Conservation (phyloP, 108 stramenopile species). For the Cylindrotheca fusiformis region DNA sequence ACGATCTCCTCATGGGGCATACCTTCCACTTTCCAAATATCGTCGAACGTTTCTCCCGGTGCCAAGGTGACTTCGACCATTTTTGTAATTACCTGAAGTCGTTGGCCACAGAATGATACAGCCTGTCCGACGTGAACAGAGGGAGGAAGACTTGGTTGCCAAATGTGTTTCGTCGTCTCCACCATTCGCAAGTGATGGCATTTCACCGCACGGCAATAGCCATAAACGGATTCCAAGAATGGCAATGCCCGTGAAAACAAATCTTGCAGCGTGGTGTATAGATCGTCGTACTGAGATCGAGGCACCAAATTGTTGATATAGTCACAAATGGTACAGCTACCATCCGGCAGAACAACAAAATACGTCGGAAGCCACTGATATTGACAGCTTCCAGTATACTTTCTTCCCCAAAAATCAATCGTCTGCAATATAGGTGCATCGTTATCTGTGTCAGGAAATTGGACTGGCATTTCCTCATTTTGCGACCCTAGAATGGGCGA, state of each 20-base stretch:
- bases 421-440: neutral
- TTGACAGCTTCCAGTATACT: conserved; percentile 4
- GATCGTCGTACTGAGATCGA: conserved; percentile 2
- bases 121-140: no score
- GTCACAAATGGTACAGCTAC: conserved; percentile 7
- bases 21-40: conserved; percentile 17
- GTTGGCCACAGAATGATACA: neutral
- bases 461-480: neutral
- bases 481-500: neutral
- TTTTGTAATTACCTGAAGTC: conserved; percentile 23
- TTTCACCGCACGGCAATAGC: neutral
- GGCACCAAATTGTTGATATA: conserved; percentile 27
- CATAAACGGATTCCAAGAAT: conserved; percentile 5
- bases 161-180: neutral
- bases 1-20: conserved; percentile 26
- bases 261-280: conserved; percentile 7
- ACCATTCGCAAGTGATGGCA: neutral
- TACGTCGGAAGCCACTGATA: conserved; percentile 20
- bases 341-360: conserved; percentile 2
- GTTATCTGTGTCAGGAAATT: neutral
- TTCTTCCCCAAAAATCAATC: conserved; percentile 10
- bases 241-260: neutral
- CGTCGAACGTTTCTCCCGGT: conserved; percentile 10
- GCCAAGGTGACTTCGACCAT: conserved; percentile 29
- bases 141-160: neutral